Conservation (phyloP, 1,284 basidiomycete genomes). For the Irpex sp. region DNA sequence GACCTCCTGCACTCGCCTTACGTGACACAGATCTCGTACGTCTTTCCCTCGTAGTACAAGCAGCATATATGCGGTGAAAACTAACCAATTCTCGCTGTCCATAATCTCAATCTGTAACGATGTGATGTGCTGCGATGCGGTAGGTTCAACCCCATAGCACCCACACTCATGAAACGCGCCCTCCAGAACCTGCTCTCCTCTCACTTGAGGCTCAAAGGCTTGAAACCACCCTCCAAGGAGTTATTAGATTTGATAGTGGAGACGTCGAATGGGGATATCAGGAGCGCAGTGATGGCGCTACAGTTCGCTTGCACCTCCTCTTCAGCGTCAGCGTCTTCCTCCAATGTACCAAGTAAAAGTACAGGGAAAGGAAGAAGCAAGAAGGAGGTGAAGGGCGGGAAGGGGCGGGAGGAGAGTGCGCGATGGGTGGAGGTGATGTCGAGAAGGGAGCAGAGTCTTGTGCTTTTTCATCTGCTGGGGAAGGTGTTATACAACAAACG, state of each 20-base stretch:
- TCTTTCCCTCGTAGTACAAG: conserved; percentile 6
- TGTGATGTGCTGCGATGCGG: no score
- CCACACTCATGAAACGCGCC: conserved; percentile 80
- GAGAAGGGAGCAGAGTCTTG: conserved; percentile 80
- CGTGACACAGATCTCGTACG: conserved; percentile 73
- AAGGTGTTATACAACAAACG: conserved; percentile 96
- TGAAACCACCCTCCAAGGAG: conserved; percentile 51
- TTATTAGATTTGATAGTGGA: conserved; percentile 74
- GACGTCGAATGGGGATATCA: conserved; percentile 85
- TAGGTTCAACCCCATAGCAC: conserved; percentile 90
- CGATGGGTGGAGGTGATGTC: conserved; percentile 66
- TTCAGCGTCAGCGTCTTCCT: not conserved
- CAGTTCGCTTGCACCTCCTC: conserved; percentile 65
- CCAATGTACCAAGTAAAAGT: conserved; percentile 3
- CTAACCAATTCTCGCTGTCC: not conserved
- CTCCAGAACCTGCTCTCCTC: conserved; percentile 60
- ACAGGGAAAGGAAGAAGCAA: conserved; percentile 11
- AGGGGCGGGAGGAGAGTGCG: conserved; percentile 20
- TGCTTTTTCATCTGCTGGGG: conserved; percentile 90
- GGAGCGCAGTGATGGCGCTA: conserved; percentile 89
- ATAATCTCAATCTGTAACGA: no score
- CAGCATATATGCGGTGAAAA: not conserved
- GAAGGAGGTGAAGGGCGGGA: conserved; percentile 10
- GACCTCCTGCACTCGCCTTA: conserved; percentile 59
- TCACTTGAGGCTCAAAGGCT: conserved; percentile 33